Evolutionary conservation across 2,329 filamentous ascomycete genomes (phyloP), one percentile per base, ranked within the genome.

Genomic region (Fusarium tjaetaba): DNA sequence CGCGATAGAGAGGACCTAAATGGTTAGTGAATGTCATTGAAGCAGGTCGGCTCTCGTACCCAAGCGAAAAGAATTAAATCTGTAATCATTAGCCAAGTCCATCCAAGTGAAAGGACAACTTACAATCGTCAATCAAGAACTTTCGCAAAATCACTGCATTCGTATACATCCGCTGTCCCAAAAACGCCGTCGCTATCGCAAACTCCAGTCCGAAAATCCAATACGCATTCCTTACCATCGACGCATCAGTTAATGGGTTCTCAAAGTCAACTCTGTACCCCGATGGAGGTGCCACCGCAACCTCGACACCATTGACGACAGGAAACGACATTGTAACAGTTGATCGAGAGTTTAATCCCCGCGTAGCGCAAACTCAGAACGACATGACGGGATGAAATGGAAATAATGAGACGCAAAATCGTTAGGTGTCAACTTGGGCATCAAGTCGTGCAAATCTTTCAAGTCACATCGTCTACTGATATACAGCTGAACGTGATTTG

Each of bases 81-180:
- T 68, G 15, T 2, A 10, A 1, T 0, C 10, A 14, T 51, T 34
- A 61, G 32, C 32, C 11, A 32, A 32, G 32, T 32, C 32, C 32
- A 14, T 32, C 4, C 11, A 32, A 11, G 11, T 32, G 11, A 32
- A 32, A 32, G 32, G 11, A 32, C 9, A 6, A 26, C 65, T 26
- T 32, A 68, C 65, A 68, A 2, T 68, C 65, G 11, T 68, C 65
- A n/a, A 68, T 26, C 28, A 52, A 26, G 8, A 68, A 68, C 4
- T 68, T 68, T 0, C 65, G 52, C 18, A 68, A 32, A 8, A 68
- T 10, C 4, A 68, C 62, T 4, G 39, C 62, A 46, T 68, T 68
- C 4, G 65, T 68, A 30, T 68, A 68, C 65, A 68, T 67, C 16
- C 65, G 62, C 28, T 68, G 65, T 0, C 62, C 65, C 22, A 68